A percentile compares a stretch with the other conserved stretches of the same genome.
Evolutionary conservation across 2,329 filamentous ascomycete species (phyloP).

Genomic region (Aspergillus ochraceoroseus): DNA sequence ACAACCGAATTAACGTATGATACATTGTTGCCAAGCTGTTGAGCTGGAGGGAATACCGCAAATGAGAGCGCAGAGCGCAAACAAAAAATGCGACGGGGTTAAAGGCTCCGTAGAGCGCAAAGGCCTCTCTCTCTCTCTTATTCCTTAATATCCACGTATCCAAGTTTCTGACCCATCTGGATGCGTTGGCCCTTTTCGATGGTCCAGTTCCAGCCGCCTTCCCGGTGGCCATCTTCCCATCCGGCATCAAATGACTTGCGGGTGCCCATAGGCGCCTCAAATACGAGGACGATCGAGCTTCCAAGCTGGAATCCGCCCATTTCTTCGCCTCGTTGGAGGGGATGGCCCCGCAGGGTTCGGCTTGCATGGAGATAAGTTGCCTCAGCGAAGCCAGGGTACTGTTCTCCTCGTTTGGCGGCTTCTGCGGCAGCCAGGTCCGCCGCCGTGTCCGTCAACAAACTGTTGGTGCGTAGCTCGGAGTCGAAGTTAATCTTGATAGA

Average conservation of each 20-base stretch:
- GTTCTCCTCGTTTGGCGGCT: constrained; percentile 69
- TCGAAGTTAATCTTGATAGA: constrained; percentile 98
- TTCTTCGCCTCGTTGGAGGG: constrained; percentile 81
- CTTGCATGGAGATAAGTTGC: constrained; percentile 81
- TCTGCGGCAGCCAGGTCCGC: constrained; percentile 80
- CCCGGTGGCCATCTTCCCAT: constrained; percentile 53
- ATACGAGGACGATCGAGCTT: constrained; percentile 90
- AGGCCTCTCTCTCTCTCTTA: constrained; percentile 9
- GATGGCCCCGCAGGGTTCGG: constrained; percentile 71
- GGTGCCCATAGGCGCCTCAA: constrained; percentile 74
- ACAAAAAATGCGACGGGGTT: not conserved
- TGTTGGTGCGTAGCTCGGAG: constrained; percentile 86
- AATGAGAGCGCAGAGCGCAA: not conserved
- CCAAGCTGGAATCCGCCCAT: constrained; percentile 98
- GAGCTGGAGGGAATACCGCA: constrained; percentile 1
- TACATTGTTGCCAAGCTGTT: constrained; percentile 1
- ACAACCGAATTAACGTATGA: constrained; percentile 1
- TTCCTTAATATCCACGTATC: constrained; percentile 54
- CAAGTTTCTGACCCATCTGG: constrained; percentile 82
- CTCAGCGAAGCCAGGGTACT: constrained; percentile 86
- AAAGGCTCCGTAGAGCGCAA: not conserved
- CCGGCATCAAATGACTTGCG: constrained; percentile 57
- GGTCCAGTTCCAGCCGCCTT: constrained; percentile 75
- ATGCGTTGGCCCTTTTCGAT: constrained; percentile 83
- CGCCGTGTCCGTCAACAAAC: constrained; percentile 82